Conservation (phyloP, 257 asterid species). For the Marsdenia floribunda region DNA sequence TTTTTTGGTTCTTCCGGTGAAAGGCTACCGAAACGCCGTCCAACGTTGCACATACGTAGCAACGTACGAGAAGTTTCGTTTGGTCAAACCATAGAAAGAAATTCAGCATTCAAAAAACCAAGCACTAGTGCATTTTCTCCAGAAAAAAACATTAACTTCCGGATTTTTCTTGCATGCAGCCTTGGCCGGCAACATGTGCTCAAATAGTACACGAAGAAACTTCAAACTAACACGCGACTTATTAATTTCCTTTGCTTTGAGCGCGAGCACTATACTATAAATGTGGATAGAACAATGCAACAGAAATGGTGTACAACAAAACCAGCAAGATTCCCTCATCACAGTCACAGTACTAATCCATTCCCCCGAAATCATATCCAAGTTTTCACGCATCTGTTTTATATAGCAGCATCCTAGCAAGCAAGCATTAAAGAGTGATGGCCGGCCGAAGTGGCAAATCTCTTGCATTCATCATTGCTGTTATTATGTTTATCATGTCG, state of each 20-base stretch:
- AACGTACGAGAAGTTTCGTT: not conserved
- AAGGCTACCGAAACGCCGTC: too few relatives aligned
- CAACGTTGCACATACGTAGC: not conserved
- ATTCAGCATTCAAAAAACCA: not conserved
- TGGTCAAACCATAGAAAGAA: not conserved
- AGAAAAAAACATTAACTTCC: not conserved
- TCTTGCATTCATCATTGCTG: not conserved
- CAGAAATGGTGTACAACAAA: not conserved
- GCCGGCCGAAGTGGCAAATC: constrained; percentile 1
- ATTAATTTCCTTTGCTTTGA: too few relatives aligned
- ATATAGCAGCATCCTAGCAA: too few relatives aligned
- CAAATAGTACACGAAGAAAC: too few relatives aligned
- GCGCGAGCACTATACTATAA: not conserved
- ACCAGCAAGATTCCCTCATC: not conserved
- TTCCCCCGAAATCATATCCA: too few relatives aligned
- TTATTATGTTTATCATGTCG: not conserved
- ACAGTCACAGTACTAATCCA: not conserved
- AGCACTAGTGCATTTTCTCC: not conserved
- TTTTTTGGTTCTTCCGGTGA: too few relatives aligned
- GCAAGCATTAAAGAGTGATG: constrained; percentile 4
- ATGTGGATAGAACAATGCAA: not conserved
- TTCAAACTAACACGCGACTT: too few relatives aligned
- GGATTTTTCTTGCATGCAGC: not conserved
- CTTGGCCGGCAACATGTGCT: not conserved
- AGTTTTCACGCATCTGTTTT: too few relatives aligned